Conservation (phyloP, 2,329 filamentous ascomycete species). For the Fonsecaea pedrosoi region DNA sequence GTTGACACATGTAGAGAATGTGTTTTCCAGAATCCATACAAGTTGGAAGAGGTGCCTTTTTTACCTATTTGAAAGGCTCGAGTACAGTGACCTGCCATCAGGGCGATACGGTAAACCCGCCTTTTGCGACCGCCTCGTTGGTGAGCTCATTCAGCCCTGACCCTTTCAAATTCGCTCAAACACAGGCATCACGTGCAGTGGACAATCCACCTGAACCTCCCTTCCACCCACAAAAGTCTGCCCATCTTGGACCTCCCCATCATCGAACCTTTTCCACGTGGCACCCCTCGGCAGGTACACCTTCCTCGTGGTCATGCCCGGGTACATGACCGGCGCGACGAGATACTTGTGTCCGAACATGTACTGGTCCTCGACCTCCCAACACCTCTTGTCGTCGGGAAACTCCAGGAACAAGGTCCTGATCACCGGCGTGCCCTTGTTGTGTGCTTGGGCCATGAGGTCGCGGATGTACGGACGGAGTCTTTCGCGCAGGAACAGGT, state of each 20-base stretch:
- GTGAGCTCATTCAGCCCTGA: slow-evolving; percentile 59
- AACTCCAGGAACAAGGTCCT: slow-evolving; percentile 70
- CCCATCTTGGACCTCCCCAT: slow-evolving; percentile 43
- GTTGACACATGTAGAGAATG: too few species aligned
- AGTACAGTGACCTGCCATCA: background rate
- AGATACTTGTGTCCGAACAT: slow-evolving; percentile 69
- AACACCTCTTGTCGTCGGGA: slow-evolving; percentile 59
- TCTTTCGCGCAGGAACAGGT: slow-evolving; percentile 64
- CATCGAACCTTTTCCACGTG: slow-evolving; percentile 50
- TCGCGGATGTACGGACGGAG: slow-evolving; percentile 64
- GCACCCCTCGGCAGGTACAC: slow-evolving; percentile 62
- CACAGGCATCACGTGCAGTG: slow-evolving; percentile 57
- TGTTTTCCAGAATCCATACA: too few species aligned
- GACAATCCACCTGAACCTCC: slow-evolving; percentile 51
- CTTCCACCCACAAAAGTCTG: slow-evolving; percentile 49
- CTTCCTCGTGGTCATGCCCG: slow-evolving; percentile 52
- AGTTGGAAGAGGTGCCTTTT: too few species aligned
- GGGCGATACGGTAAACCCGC: background rate
- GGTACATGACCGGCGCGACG: slow-evolving; percentile 62
- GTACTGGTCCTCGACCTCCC: slow-evolving; percentile 67
- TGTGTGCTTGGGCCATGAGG: slow-evolving; percentile 66
- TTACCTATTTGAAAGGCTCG: too few species aligned
- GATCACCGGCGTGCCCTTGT: slow-evolving; percentile 67
- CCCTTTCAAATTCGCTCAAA: slow-evolving; percentile 43
- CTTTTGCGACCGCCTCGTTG: slow-evolving; percentile 42